Conservation (phyloP, 495 filamentous ascomycete genomes). For the Aspergillus cavernicola region DNA sequence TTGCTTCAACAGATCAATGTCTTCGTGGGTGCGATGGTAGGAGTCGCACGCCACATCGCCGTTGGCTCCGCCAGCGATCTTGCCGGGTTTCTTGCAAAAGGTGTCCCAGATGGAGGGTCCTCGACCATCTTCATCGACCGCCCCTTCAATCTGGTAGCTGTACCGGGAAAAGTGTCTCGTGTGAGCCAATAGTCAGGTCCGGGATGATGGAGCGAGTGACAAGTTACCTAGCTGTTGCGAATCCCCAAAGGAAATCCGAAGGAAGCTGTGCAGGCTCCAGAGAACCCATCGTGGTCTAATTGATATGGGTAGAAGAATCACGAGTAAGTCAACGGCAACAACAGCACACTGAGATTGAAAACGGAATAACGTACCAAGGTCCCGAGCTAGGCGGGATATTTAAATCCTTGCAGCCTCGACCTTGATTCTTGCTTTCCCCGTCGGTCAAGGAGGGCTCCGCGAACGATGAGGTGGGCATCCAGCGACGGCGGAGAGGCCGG, state of each 20-base stretch:
- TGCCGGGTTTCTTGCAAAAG: conserved; percentile 69
- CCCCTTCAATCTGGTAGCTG: conserved; percentile 78
- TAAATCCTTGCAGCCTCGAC: conserved; percentile 1
- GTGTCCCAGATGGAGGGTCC: conserved; percentile 75
- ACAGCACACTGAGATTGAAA: too few species aligned
- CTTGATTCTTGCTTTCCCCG: neutral
- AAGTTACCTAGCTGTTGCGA: conserved; percentile 67
- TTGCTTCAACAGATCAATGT: conserved; percentile 67
- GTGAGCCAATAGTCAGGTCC: conserved; percentile 1
- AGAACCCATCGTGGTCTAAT: conserved; percentile 27
- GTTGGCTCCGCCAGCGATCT: conserved; percentile 66
- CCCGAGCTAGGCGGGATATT: conserved; percentile 7
- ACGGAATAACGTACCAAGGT: too few species aligned
- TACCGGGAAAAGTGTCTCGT: neutral
- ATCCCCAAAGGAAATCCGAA: conserved; percentile 77
- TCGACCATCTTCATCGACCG: conserved; percentile 61
- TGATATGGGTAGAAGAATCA: neutral
- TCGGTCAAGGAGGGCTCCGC: conserved; percentile 14
- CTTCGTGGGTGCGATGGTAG: conserved; percentile 68
- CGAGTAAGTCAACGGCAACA: neutral
- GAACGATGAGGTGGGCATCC: conserved; percentile 1
- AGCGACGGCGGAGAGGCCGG: conserved; percentile 3
- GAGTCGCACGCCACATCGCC: conserved; percentile 73
- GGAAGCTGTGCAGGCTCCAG: conserved; percentile 47
- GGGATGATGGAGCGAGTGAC: neutral